Evolutionary conservation across 2,329 filamentous ascomycete genomes (phyloP).

Genomic region (Penicillium sp.): DNA sequence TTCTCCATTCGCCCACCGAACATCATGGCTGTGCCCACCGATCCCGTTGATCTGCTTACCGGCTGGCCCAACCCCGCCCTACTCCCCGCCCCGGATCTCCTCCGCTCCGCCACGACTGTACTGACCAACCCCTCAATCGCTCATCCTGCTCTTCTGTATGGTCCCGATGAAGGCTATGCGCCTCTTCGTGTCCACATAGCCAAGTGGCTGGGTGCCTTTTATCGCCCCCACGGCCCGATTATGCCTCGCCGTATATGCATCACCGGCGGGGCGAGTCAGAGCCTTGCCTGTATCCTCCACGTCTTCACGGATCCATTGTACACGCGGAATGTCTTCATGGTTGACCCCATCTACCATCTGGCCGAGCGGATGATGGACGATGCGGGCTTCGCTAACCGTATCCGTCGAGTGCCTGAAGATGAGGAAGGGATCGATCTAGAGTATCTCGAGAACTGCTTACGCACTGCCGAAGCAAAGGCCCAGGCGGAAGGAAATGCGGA

Average conservation of each 20-base stretch:
- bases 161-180: constrained; percentile 73
- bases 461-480: constrained; percentile 54
- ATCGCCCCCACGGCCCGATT: constrained; percentile 52
- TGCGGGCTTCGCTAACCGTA: constrained; percentile 68
- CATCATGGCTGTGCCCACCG: constrained; percentile 13
- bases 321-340: constrained; percentile 78
- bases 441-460: constrained; percentile 58
- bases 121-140: constrained; percentile 65
- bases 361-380: constrained; percentile 85
- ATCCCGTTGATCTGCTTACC: constrained; percentile 47
- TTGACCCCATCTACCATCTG: constrained; percentile 83
- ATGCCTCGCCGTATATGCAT: constrained; percentile 70
- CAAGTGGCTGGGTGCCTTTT: constrained; percentile 70
- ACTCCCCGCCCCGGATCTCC: constrained; percentile 67
- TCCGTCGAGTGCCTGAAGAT: constrained; percentile 76
- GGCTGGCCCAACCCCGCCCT: constrained; percentile 60
- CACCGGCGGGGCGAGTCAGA: constrained; percentile 84
- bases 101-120: constrained; percentile 62
- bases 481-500: constrained; percentile 40
- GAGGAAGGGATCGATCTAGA: constrained; percentile 74
- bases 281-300: constrained; percentile 74
- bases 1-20: background rate
- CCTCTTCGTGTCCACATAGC: constrained; percentile 72
- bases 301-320: constrained; percentile 79
- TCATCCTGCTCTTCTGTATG: constrained; percentile 74